Evolutionary conservation across 306 rosid genomes (phyloP), one percentile per base, ranked within the genome.

Genomic region (Canavalia ensiformis): DNA sequence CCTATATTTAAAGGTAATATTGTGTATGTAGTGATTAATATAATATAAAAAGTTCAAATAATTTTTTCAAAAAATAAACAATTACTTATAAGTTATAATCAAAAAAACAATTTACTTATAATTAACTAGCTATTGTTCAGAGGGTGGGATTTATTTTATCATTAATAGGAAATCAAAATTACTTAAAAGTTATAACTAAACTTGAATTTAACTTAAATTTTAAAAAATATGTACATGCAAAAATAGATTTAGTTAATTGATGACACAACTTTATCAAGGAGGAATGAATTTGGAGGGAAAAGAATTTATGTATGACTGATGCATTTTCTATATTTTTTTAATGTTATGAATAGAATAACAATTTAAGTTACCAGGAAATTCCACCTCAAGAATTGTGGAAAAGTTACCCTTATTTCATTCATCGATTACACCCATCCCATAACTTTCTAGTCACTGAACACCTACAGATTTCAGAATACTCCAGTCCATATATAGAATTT

Each of bases 391-490:
- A 47, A n/a, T 4, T 18, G 72, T 34, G 8, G 72, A 63, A 62
- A 62, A 39, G 18, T 33, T 60, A 35, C 25, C 42, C 57, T 74
- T 10, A 42, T 41, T 55, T 60, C 10, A 46, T 46, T n/a, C 1
- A 49, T 75, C 47, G 12, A 65, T 37, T 25, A 25, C 31, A 11
- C 25, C n/a, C 29, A 63, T 8, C 37, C 64, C 18, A 31, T 69
- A 47, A 49, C 25, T 47, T 59, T 6, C 34, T 46, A 28, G 51
- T 50, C 74, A 51, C 74, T 4, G 7, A 10, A 67, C 54, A 41
- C 59, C 29, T 44, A 42, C 31, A 42, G 30, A 54, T 57, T 58
- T 59, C 62, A 70, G 52, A 70, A 59, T 29, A 71, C 47, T 34
- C 34, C 51, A 35, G 25, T 31, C 57, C 29, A 72, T 74, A 54